Base-by-base conservation (phyloP, 164 flowering plant genomes). In the Dillenia suffruticosa region DNA sequence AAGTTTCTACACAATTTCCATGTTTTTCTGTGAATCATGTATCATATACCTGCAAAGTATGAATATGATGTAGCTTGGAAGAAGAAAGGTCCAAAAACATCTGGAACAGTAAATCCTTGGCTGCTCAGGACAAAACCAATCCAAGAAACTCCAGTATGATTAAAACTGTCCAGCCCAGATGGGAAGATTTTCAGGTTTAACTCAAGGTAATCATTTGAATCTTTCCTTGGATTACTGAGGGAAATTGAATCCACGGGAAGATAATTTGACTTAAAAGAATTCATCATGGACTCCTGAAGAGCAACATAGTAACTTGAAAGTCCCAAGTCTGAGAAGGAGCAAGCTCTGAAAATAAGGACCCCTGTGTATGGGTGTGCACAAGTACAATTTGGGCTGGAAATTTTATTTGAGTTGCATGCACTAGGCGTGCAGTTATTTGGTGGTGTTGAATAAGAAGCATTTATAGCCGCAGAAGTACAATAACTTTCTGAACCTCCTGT, bases 361-460 rank as follows among this genome's bases (percentile, higher is more conserved):
- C 87, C 85, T 5, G 56, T 66, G 73, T 77, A 84, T 11, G 89
- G 85, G 75, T 69, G 71, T 11, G 74, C 69, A 72, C 89, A 84
- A 54, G 54, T 51, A 61, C 89, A 84, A 22, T 54, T 77, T 44
- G 87, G 85, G 70, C 85, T 84, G 22, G 76, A 59, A 48, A 56
- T 55, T 67, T 76, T 73, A 62, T 65, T 66, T 5, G 72, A 47
- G 47, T 32, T 59, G 66, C 89, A 84, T 3, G n/a, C 16, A 57
- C 10, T 26, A 8, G 81, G 71, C 5, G 24, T 1, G 63, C 89
- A 84, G 40, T 76, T 79, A 2, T 57, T 62, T 17, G 47, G 56
- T 9, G 70, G 71, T 26, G 83, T 81, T 2, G 78, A 57, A 65
- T 81, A 80, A 12, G 82, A 48, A 22, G 70, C 15, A 44, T 44